Conservation (phyloP, 352 stramenopile genomes). For the Pythium periplocum region DNA sequence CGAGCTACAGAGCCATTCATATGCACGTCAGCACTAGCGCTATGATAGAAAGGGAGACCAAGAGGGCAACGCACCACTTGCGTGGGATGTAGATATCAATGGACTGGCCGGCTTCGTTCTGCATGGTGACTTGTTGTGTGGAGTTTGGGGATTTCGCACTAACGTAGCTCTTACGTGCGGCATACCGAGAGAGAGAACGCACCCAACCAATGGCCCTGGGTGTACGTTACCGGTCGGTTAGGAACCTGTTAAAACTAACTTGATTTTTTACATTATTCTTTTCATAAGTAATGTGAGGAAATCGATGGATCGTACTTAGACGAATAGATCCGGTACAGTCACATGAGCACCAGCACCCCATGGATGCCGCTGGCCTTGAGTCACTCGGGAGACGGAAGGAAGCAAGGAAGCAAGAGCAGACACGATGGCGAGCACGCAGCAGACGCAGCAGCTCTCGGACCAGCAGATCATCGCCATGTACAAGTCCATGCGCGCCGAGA, state of each 20-base stretch:
- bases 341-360: too few species aligned
- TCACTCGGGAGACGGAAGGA: too few species aligned
- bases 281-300: too few species aligned
- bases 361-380: too few species aligned
- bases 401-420: constrained; percentile 4
- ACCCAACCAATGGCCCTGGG: constrained; percentile 74
- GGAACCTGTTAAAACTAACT: not conserved
- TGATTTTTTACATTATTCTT: too few species aligned
- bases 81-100: constrained; percentile 98
- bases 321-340: too few species aligned
- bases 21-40: constrained; percentile 1
- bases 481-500: constrained; percentile 79
- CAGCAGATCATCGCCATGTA: constrained; percentile 85
- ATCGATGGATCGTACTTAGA: too few species aligned
- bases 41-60: not conserved
- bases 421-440: constrained; percentile 19
- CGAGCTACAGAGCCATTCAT: constrained; percentile 57
- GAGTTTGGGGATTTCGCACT: constrained; percentile 41
- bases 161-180: not conserved
- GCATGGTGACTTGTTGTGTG: constrained; percentile 83
- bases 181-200: not conserved
- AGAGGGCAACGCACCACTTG: constrained; percentile 85
- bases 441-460: constrained; percentile 52
- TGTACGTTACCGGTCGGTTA: constrained; percentile 73
- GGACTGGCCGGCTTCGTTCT: constrained; percentile 96